Evolutionary conservation across 2,329 filamentous ascomycete species (phyloP).

Genomic region (Aspergillus viridinutans): DNA sequence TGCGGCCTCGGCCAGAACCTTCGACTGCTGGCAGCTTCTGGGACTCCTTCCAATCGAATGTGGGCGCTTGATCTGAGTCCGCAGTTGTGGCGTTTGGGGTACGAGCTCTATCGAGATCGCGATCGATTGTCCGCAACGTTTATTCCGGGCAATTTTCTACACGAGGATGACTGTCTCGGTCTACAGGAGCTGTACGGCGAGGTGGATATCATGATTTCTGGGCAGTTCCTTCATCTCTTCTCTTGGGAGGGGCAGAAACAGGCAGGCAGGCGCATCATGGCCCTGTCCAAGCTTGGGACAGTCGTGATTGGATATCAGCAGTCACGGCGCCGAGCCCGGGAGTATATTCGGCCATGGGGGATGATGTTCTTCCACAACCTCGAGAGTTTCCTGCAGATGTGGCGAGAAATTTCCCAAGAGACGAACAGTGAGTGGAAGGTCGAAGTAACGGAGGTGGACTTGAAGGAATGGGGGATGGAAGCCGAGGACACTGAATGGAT

Average conservation of each 20-base stretch:
- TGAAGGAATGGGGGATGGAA: conserved; percentile 6
- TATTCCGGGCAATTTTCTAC: too few species aligned
- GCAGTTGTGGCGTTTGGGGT: too few species aligned
- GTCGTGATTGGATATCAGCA: conserved; percentile 5
- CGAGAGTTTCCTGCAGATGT: neutral
- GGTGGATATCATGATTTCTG: conserved; percentile 3
- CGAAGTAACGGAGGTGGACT: neutral
- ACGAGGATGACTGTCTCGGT: too few species aligned
- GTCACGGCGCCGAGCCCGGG: neutral
- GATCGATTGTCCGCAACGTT: too few species aligned
- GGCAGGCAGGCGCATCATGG: conserved; percentile 3
- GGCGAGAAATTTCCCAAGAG: neutral
- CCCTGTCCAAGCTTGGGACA: neutral
- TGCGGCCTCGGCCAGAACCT: too few species aligned
- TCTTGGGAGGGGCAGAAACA: conserved; percentile 1
- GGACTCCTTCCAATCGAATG: too few species aligned
- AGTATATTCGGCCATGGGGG: conserved; percentile 4
- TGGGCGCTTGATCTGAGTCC: too few species aligned
- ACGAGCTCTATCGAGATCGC: too few species aligned
- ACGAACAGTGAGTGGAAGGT: neutral
- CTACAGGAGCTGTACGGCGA: too few species aligned
- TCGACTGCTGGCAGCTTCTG: too few species aligned
- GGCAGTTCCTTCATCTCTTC: conserved; percentile 7
- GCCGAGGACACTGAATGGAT: conserved; percentile 6
- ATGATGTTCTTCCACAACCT: conserved; percentile 5